Evolutionary conservation across 2,329 filamentous ascomycete genomes (phyloP).

Genomic region (Fusarium nisikadoi): DNA sequence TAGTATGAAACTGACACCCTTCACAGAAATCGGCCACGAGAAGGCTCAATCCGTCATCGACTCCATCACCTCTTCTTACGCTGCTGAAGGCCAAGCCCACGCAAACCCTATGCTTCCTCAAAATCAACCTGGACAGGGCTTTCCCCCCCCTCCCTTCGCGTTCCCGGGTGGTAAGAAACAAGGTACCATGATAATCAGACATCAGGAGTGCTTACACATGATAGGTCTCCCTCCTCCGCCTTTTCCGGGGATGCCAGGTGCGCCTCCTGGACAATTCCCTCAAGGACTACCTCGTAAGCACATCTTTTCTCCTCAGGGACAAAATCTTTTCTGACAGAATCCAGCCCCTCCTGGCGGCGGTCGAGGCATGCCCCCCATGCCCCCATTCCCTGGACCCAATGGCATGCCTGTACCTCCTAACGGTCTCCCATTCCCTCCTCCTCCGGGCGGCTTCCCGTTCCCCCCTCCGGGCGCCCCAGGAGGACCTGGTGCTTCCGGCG

Average conservation of each 20-base stretch:
- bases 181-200: conserved; percentile 37
- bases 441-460: conserved; percentile 47
- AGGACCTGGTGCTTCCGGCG: conserved; percentile 43
- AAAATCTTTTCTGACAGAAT: conserved; percentile 18
- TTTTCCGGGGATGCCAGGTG: conserved; percentile 63
- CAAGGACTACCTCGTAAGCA: conserved; percentile 65
- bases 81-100: conserved; percentile 88
- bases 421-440: conserved; percentile 51
- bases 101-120: conserved; percentile 85
- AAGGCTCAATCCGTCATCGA: conserved; percentile 99
- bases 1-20: conserved; percentile 8
- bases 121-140: conserved; percentile 68
- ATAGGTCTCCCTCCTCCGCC: conserved; percentile 68
- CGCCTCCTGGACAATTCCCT: conserved; percentile 53
- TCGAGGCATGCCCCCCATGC: conserved; percentile 60
- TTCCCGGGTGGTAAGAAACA: conserved; percentile 66
- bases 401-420: conserved; percentile 58
- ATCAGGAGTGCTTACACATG: conserved; percentile 40
- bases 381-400: conserved; percentile 55
- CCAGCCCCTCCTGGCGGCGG: conserved; percentile 62
- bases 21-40: conserved; percentile 92
- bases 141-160: conserved; percentile 66
- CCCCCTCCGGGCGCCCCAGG: conserved; percentile 51
- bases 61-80: conserved; percentile 95
- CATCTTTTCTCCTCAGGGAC: neutral